These are phyloP conservation scores for Trypanosoma avium DNA, from an alignment of 208 protist species.

Conservation along the genomic window DNA sequence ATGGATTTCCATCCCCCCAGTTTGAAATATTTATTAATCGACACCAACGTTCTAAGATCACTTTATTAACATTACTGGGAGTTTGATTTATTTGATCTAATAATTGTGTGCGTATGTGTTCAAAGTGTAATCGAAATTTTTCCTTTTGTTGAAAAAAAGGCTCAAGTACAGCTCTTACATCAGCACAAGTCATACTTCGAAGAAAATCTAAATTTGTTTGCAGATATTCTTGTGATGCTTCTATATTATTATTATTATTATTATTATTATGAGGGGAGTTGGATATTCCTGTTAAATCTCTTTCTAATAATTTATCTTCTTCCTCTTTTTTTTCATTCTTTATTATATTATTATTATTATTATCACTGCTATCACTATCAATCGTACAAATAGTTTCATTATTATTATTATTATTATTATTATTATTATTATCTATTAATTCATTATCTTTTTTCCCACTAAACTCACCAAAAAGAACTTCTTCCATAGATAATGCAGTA, in stretches of 20 bases:
- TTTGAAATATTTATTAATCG: conserved; percentile 31
- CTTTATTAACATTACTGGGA: neutral
- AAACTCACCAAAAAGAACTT: conserved; percentile 32
- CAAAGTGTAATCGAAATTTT: conserved; percentile 31
- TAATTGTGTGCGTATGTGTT: conserved; percentile 2
- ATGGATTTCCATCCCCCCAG: conserved; percentile 19
- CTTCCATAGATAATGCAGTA: conserved; percentile 26
- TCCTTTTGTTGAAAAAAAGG: conserved; percentile 61
- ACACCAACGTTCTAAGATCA: conserved; percentile 17
- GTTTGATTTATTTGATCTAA: neutral
- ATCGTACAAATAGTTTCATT: too few relatives aligned
- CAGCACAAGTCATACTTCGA: conserved; percentile 56
- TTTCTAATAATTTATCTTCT: too few relatives aligned
- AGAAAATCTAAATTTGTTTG: conserved; percentile 32
- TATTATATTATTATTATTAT: too few relatives aligned
- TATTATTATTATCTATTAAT: neutral
- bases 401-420: neutral
- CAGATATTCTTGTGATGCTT: neutral
- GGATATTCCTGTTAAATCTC: too few relatives aligned
- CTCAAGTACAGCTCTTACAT: conserved; percentile 65
- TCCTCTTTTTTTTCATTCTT: too few relatives aligned
- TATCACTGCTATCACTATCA: too few relatives aligned
- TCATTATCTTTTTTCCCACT: neutral
- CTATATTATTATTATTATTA: neutral
- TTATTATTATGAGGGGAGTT: too few relatives aligned